These are phyloP conservation scores for Pleurostoma richardsiae DNA, from an alignment of 2,329 filamentous ascomycete species.

Conservation along the genomic window DNA sequence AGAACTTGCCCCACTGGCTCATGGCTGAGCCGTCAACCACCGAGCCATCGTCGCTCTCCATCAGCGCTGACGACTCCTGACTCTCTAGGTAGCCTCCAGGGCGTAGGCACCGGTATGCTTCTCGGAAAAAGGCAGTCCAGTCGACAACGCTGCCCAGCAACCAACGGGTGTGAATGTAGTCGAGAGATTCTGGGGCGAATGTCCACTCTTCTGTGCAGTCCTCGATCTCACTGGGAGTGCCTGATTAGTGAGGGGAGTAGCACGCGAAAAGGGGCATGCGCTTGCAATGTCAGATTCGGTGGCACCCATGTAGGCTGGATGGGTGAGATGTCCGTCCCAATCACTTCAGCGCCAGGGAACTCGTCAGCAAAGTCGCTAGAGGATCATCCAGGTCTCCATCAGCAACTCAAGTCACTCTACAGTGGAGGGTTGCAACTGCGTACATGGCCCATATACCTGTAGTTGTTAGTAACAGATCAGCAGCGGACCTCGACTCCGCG, in stretches of 20 bases:
- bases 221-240: slow-evolving; percentile 42
- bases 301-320: slow-evolving; percentile 53
- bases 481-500: background rate
- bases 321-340: slow-evolving; percentile 52
- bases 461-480: background rate
- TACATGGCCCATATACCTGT: slow-evolving; percentile 40
- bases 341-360: slow-evolving; percentile 37
- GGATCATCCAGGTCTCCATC: background rate
- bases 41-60: slow-evolving; percentile 18
- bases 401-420: background rate
- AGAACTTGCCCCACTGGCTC: slow-evolving; percentile 17
- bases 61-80: slow-evolving; percentile 9
- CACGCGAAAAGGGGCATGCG: background rate
- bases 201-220: slow-evolving; percentile 50
- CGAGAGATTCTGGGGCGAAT: slow-evolving; percentile 38
- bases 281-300: slow-evolving; percentile 41
- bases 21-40: slow-evolving; percentile 11
- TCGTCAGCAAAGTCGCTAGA: slow-evolving; percentile 41
- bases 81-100: slow-evolving; percentile 40
- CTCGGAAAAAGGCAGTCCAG: slow-evolving; percentile 43
- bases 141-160: slow-evolving; percentile 48
- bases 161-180: slow-evolving; percentile 54
- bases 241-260: background rate
- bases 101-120: slow-evolving; percentile 41
- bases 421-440: background rate